Evolutionary conservation across 1,284 basidiomycete genomes (phyloP), one percentile per base, ranked within the genome.

Genomic region (Uromyces viciae-fabae): DNA sequence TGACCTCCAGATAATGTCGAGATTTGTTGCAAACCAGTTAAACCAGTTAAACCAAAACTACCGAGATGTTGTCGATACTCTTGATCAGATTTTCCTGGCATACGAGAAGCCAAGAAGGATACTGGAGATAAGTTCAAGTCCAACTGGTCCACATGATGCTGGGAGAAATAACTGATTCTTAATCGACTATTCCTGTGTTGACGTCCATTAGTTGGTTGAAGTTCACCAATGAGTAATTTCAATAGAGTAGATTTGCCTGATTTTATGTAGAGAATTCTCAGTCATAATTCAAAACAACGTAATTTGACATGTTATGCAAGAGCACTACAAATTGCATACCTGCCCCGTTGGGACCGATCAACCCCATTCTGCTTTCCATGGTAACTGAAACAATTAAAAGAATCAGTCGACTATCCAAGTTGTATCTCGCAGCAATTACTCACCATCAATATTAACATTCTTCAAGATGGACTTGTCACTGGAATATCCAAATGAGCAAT

Each of bases 21-120:
- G 75, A 89, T 89, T 86, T 88, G 86, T 86, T 91, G 92, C n/a
- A 96, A 91, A 89, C 95, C 94, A 0, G 95, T 98, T 90, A 96
- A 92, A 78, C 95, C 96, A 82, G 94, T 98, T 85, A 98, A 97
- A 84, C 98, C 96, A 88, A 99, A 99, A 81, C 95, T 94, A n/a
- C 97, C 97, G 19, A 99, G 89, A 88, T 98, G 96, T 52, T 88
- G 87, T 82, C 97, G 91, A 86, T 99, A 99, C 86, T 99, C 97
- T 86, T 98, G 96, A 86, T 98, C 97, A 5, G 91, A 94, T 87
- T 92, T 93, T 1, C 97, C 97, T 0, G 97, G 97, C 88, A 93
- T 98, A 84, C 91, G 93, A 56, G 91, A 90, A 25, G 94, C 93
- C 40, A 99, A 88, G 88, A 98, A 98, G 83, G 93, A 92, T 9